A percentile compares a stretch with the other conserved stretches of the same genome.
phyloP scores from a whole-genome alignment of 2,329 filamentous ascomycete genomes.

The Penicillium sclerotiorum region DNA sequence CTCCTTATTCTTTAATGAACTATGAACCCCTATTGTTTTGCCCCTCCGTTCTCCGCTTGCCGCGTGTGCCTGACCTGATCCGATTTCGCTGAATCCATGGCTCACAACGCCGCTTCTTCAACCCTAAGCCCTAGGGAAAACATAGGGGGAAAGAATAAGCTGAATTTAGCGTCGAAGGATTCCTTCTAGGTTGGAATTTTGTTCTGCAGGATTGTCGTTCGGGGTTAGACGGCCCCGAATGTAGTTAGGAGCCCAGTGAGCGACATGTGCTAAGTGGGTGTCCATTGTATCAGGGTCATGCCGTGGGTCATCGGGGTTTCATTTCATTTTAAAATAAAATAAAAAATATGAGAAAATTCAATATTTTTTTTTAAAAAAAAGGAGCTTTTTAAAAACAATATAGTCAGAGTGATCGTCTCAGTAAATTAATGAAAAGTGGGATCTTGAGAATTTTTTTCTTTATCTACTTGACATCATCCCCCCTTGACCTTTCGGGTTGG shows the following conservation, averaged over 20 bases:
- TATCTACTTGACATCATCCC: neutral
- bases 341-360: slow-evolving; percentile 1
- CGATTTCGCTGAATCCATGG: slow-evolving; percentile 12
- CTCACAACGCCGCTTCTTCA: slow-evolving; percentile 8
- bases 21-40: neutral
- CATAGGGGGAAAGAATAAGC: neutral
- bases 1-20: neutral
- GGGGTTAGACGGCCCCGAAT: neutral
- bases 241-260: too few relatives aligned
- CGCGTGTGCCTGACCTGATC: slow-evolving; percentile 18
- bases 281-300: slow-evolving; percentile 18
- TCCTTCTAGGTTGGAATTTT: too few relatives aligned
- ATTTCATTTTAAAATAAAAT: slow-evolving; percentile 8
- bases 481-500: neutral
- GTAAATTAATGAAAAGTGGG: neutral
- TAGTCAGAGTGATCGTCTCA: neutral
- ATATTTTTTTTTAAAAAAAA: neutral
- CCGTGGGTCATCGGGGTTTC: slow-evolving; percentile 21
- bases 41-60: slow-evolving; percentile 1
- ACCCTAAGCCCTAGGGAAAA: slow-evolving; percentile 31
- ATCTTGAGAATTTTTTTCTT: neutral
- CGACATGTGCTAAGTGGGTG: slow-evolving; percentile 8
- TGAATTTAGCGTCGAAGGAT: too few relatives aligned
- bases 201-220: neutral
- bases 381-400: neutral